These are phyloP conservation scores for Termitomyces sp. DNA, from an alignment of 768 basidiomycete species.

Conservation along the genomic window DNA sequence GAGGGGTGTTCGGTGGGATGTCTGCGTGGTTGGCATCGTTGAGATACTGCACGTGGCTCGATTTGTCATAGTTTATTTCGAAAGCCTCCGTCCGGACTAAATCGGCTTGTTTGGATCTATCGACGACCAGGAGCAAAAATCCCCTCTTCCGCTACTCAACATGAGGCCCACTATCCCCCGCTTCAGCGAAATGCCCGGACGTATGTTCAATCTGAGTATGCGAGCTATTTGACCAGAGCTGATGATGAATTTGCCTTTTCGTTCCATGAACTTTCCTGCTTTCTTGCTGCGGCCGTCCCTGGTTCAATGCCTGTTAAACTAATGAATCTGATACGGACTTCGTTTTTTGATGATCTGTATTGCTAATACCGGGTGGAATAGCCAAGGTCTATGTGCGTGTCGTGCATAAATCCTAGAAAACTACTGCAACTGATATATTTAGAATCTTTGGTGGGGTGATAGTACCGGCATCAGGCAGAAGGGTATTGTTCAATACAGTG, in stretches of 20 bases:
- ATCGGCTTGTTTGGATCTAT: conserved; percentile 13
- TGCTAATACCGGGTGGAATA: conserved; percentile 19
- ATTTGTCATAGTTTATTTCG: conserved; percentile 13
- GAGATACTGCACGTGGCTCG: conserved; percentile 21
- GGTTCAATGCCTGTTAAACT: not conserved
- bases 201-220: conserved; percentile 41
- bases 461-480: conserved; percentile 56
- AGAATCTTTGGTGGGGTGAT: conserved; percentile 95
- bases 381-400: conserved; percentile 79
- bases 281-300: not conserved
- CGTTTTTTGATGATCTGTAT: not conserved
- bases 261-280: not conserved
- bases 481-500: conserved; percentile 80
- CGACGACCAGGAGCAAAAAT: conserved; percentile 14
- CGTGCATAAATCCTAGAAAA: not conserved
- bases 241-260: not conserved
- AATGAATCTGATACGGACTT: not conserved
- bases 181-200: conserved; percentile 76
- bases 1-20: conserved; percentile 76
- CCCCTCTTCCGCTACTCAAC: conserved; percentile 11
- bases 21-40: conserved; percentile 25
- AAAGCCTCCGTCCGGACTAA: conserved; percentile 18
- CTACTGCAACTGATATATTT: conserved; percentile 5
- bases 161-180: conserved; percentile 65
- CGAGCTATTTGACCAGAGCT: not conserved